Evolutionary conservation across 495 filamentous ascomycete species (phyloP), one percentile per base, ranked within the genome.

Genomic region (Chaetomium cochliodes): DNA sequence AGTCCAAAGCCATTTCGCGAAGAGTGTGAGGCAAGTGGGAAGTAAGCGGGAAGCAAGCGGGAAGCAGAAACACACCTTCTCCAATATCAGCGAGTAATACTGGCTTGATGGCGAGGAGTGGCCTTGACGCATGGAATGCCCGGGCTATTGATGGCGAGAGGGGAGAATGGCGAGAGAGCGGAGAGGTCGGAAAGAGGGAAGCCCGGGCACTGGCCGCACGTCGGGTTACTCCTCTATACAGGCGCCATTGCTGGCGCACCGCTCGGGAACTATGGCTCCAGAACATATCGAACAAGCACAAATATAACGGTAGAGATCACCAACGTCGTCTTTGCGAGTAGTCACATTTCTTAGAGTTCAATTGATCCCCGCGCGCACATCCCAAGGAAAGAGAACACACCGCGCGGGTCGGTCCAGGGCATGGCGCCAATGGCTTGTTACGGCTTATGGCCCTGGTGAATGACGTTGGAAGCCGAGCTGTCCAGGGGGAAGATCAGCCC

Each of bases 81-180:
- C 96, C 96, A 71, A 97, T 96, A 78, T 99, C 96, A 67, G 94
- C 93, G 44, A 99, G 79, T 46, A 96, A 75, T 71, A 97, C 96
- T 20, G 96, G 93, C 75, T 91, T 92, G 25, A 96, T 83, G 2
- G 82, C 85, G 65, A 81, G 81, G 23, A 86, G 72, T 63, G 77
- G 77, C 55, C 82, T 70, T 30, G 87, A 82, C 18, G 80, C 78
- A 68, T 91, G 88, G 70, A 97, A 92, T 22, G 70, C 68, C 65
- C 76, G 75, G 54, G 73, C 37, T 77, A 76, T 71, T 68, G 69
- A 65, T 61, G 55, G 71, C 26, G 62, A 25, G 16, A 55, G 63
- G 28, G 69, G 9, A 37, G 33, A 37, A 11, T 37, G 33, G 5
- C 6, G 33, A 37, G 33, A 37, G 33, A 37, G 1, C 33, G 33